Evolutionary conservation across 768 basidiomycete genomes (phyloP), one percentile per base, ranked within the genome.

Genomic region (Podaxis mareebaensis): DNA sequence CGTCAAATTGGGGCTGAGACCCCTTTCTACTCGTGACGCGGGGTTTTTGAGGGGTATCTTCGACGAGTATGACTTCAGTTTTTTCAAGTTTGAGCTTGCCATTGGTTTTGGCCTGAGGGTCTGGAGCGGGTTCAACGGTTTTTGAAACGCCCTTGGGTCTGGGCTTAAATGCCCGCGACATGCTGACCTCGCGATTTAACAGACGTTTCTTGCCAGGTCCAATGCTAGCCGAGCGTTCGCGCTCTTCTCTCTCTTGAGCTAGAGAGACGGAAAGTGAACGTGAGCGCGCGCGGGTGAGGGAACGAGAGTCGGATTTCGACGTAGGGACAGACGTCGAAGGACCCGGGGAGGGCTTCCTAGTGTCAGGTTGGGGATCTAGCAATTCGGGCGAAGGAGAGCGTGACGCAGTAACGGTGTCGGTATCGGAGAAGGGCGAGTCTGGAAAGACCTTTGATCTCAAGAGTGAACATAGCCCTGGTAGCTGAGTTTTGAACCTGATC

Each of bases 141-240:
- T 52, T 57, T 7, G 48, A 44, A 42, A 22, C 36, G 20, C 57
- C 54, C 67, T 81, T 61, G 74, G 74, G 52, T 79, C 79, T 24
- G 26, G 76, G 76, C 69, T 86, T 90, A 75, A 91, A 91, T 24
- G 75, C 82, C 36, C 89, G 81, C 17, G 86, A 86, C 91, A 92
- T 93, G 74, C 88, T 92, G 65, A 92, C 79, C 70, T 92, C 90
- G 36, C 89, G 81, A 63, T 80, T 86, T n/a, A 91, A 74, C 1
- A 83, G 75, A 10, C 83, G 80, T 65, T 84, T 85, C 69, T 85
- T 84, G 24, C 65, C 51, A 13, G 61, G 61, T 72, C 71, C 1
- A 70, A 71, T n/a, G 74, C 75, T 77, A 3, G 70, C 72, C 3
- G 72, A 73, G 7, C 73, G 78, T 69, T 77, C 76, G 53, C 69